Base-by-base conservation (phyloP, 805 yeast species). In the Ogataea ramenticola region DNA sequence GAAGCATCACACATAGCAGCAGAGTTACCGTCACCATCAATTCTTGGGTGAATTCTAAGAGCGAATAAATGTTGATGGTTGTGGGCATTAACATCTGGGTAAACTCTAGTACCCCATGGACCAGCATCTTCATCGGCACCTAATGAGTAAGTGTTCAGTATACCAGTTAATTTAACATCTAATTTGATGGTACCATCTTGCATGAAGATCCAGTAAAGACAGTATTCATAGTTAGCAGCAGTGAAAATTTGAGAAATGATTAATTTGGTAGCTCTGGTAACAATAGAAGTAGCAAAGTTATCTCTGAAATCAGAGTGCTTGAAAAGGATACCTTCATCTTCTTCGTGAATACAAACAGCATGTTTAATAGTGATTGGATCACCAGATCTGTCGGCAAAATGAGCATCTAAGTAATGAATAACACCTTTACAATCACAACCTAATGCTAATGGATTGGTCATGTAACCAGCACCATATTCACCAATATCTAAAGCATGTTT, bases 351-450 rank as follows among this genome's bases (percentile, higher is more conserved):
- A 65, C 93, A 85, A 48, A 85, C 74, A 15, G 90, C 91, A 54
- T 85, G 82, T 65, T 80, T 82, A 47, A 83, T 72, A 30, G 87
- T 79, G 51, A 79, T 68, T 46, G 88, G 80, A 20, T 75, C 80
- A 60, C 93, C 93, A 10, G 68, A 62, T 62, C 79, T 75, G 63
- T 78, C 79, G 30, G 81, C 72, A 58, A 82, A 81, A 62, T 78
- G 80, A n/a, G 86, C 90, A 64, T 85, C 90, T 64, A 85, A 60
- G 67, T 85, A 85, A 62, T 86, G 90, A 55, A 85, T 85, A 38
- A 79, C 87, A 60, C 93, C 93, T 63, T 85, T 84, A 70, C 93
- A 85, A 64, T 85, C 93, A 62, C 93, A 85, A 36, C 91, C 91
- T 44, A 84, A 72, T 19, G 83, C 67, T 51, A 85, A 71, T 30